Evolutionary conservation across 1,284 basidiomycete species (phyloP).

Genomic region (Pterulicium gracile): DNA sequence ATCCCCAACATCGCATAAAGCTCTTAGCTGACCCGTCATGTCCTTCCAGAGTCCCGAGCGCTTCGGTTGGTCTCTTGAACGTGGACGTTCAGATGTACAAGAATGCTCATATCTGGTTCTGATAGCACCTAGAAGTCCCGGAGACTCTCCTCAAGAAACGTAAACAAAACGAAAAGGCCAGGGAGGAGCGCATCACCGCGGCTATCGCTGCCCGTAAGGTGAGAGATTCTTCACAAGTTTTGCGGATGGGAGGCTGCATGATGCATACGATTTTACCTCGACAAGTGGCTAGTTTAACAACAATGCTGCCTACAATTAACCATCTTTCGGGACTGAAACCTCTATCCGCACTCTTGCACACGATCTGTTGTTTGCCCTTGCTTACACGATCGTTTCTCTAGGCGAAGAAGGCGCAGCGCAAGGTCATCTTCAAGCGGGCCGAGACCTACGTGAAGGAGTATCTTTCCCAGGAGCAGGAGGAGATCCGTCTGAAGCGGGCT

Average conservation of each 20-base stretch:
- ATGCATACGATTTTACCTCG: conserved; percentile 69
- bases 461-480: conserved; percentile 86
- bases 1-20: background rate
- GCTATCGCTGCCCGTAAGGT: conserved; percentile 91
- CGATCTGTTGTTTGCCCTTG: conserved; percentile 6
- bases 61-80: conserved; percentile 13
- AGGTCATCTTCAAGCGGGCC: conserved; percentile 99
- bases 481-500: conserved; percentile 90
- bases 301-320: conserved; percentile 81
- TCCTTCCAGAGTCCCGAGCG: conserved; percentile 17
- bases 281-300: conserved; percentile 62
- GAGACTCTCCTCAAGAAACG: conserved; percentile 99
- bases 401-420: conserved; percentile 87
- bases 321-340: conserved; percentile 94
- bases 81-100: conserved; percentile 6
- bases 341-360: conserved; percentile 9
- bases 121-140: conserved; percentile 84
- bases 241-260: conserved; percentile 32
- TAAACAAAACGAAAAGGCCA: conserved; percentile 95
- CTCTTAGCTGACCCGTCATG: no score
- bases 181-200: conserved; percentile 89
- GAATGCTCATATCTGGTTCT: conserved; percentile 1
- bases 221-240: conserved; percentile 22
- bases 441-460: conserved; percentile 99
- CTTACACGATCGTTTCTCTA: conserved; percentile 23